Evolutionary conservation across 768 basidiomycete species (phyloP), one percentile per base, ranked within the genome.

Genomic region (Leucocoprinus leucothites): DNA sequence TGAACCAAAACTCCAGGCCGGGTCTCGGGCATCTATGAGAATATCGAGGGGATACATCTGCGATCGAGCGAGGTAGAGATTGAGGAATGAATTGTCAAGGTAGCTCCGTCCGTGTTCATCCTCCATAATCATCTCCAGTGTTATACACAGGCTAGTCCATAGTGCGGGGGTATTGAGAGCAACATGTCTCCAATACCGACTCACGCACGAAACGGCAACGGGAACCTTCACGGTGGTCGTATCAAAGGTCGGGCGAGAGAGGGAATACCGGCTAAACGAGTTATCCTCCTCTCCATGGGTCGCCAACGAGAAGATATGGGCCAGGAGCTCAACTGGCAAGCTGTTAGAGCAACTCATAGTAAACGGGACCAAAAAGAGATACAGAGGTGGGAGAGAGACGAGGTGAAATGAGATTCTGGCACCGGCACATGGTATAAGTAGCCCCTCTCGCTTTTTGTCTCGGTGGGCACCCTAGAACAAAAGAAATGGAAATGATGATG

Each of bases 321-420:
- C 76, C 25, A 85, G 71, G 5, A 84, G 72, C 66, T 85, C 83
- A 31, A 78, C 74, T 7, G 85, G 84, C 22, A 85, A 76, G 21
- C 58, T 65, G 59, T 70, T 61, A 53, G 47, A 51, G 44, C 48
- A 59, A 56, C 43, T 19, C 21, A 22, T 14, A 28, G 26, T 44
- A 19, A 19, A 44, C 18, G 51, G 31, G 43, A 43, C 28, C 48
- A 41, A 21, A 21, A 43, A 48, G 54, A 26, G 59, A 46, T 40
- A 58, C 48, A 59, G 58, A 56, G 47, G 48, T 26, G 57, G 57
- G 64, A 57, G 46, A 19, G 36, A 62, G 52, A 47, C 44, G 54
- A 50, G 41, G 57, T 38, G 53, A 36, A 54, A 50, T 28, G 48
- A 40, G 45, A 48, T 41, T 53, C 36, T 43, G 58, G n/a, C n/a